These are phyloP conservation scores for Hypoxylon rubiginosum DNA, from an alignment of 2,329 filamentous ascomycete genomes.

Conservation along the genomic window DNA sequence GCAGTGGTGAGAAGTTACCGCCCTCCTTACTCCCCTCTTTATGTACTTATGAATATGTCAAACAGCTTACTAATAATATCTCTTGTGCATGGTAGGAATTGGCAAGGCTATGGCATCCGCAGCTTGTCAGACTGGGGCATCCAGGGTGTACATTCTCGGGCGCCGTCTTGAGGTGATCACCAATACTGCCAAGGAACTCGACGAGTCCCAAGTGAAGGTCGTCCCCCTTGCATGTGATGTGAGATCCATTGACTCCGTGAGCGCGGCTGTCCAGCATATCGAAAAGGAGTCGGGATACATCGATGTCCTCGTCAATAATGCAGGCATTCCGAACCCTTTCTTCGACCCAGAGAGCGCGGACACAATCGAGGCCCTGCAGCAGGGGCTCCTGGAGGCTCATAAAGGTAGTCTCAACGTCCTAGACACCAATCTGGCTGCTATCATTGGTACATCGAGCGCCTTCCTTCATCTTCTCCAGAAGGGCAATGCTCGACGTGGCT, in stretches of 20 bases:
- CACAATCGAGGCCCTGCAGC: constrained; percentile 4
- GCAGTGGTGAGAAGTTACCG: constrained; percentile 12
- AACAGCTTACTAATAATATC: constrained; percentile 15
- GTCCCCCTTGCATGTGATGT: constrained; percentile 1
- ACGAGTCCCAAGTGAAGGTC: constrained; percentile 13
- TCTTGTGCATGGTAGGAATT: constrained; percentile 20
- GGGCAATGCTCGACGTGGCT: constrained; percentile 8
- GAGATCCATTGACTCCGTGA: constrained; percentile 8
- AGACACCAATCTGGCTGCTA: constrained; percentile 7
- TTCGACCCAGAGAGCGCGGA: constrained; percentile 6
- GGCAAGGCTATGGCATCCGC: constrained; percentile 20
- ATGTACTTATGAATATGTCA: constrained; percentile 8
- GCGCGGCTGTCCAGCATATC: neutral
- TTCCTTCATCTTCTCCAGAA: constrained; percentile 10
- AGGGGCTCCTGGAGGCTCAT: constrained; percentile 5
- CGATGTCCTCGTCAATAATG: constrained; percentile 9
- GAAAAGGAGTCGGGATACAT: constrained; percentile 10
- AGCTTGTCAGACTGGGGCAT: constrained; percentile 20
- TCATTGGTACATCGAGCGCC: constrained; percentile 7
- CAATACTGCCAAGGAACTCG: constrained; percentile 20
- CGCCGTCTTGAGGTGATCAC: constrained; percentile 21
- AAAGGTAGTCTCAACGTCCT: constrained; percentile 10
- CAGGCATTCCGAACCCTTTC: constrained; percentile 9
- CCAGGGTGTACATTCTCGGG: constrained; percentile 20
- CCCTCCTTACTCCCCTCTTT: neutral